Evolutionary conservation across 805 yeast species (phyloP).

Genomic region (Yarrowia porcina): DNA sequence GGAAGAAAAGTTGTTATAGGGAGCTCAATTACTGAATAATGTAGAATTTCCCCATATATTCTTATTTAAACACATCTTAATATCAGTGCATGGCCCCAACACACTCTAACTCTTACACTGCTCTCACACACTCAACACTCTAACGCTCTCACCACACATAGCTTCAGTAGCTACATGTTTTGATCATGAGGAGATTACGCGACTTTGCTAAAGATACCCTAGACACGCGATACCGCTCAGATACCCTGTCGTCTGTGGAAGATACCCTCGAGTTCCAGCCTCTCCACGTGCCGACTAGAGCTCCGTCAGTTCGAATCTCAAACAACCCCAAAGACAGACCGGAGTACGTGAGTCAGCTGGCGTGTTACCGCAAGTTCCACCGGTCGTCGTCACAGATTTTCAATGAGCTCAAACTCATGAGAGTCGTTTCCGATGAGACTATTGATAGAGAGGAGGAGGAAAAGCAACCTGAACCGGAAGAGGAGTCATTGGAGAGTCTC

Average conservation of each 20-base stretch:
- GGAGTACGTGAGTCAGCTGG: constrained; percentile 1
- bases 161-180: neutral
- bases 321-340: constrained; percentile 6
- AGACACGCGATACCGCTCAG: constrained; percentile 6
- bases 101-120: too few species aligned
- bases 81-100: too few species aligned
- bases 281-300: neutral
- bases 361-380: constrained; percentile 20
- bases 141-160: neutral
- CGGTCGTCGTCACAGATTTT: constrained; percentile 1
- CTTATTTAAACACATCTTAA: neutral
- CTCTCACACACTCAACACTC: neutral
- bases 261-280: neutral
- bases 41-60: too few species aligned
- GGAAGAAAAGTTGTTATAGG: too few species aligned
- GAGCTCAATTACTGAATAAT: too few species aligned
- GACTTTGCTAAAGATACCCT: constrained; percentile 6
- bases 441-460: neutral
- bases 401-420: neutral
- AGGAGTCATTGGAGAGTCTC: constrained; percentile 6
- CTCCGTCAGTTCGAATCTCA: neutral
- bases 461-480: neutral
- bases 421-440: neutral
- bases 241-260: neutral
- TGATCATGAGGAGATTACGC: neutral